A percentile compares a stretch with the other conserved stretches of the same genome.
Evolutionary conservation across 2,329 filamentous ascomycete genomes (phyloP).

Genomic region (Xylariaceae sp.): DNA sequence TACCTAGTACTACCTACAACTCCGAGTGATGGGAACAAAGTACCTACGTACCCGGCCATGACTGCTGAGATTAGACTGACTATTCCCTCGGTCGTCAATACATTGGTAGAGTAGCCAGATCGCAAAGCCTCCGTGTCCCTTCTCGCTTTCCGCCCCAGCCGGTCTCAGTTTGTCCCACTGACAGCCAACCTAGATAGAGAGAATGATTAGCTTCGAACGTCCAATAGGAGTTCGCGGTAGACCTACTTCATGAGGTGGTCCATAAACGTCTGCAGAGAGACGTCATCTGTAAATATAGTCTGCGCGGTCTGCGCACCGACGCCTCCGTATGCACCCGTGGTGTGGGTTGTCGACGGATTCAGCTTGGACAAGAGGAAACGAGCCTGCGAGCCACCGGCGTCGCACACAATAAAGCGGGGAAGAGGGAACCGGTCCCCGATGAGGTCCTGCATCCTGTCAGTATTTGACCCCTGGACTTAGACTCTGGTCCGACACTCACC

Average conservation of each 20-base stretch:
- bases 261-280: conserved; percentile 98
- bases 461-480: conserved; percentile 3
- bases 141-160: no score
- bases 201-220: conserved; percentile 8
- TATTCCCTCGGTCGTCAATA: no score
- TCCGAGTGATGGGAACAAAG: no score
- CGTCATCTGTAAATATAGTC: conserved; percentile 98
- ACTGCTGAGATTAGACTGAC: no score
- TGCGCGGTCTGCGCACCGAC: conserved; percentile 80
- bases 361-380: conserved; percentile 95
- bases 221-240: not conserved
- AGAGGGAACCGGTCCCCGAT: conserved; percentile 98
- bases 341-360: conserved; percentile 95
- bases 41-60: no score
- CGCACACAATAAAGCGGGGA: conserved; percentile 95
- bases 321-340: conserved; percentile 83
- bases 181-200: conserved; percentile 46
- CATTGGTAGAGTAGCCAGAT: no score
- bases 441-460: conserved; percentile 57
- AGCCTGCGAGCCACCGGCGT: conserved; percentile 95
- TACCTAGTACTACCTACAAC: no score
- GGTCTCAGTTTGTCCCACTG: conserved; percentile 58
- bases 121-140: no score
- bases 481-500: conserved; percentile 41
- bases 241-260: conserved; percentile 98